Evolutionary conservation across 208 protist genomes (phyloP).

Genomic region (Acanthamoeba polyphaga): DNA sequence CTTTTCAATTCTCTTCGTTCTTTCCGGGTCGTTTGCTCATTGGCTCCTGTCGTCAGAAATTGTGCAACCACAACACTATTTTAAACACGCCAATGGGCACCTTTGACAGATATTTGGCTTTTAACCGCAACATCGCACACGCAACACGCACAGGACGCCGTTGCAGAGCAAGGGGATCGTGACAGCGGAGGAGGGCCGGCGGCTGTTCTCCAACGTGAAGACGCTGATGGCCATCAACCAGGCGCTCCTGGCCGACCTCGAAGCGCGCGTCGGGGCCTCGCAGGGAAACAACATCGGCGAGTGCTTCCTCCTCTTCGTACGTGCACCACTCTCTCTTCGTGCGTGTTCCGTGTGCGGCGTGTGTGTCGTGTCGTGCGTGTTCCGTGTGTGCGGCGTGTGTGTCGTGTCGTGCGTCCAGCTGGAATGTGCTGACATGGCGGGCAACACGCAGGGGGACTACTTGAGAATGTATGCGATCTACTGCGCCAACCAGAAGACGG

Average conservation of each 20-base stretch:
- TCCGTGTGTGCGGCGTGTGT: too few relatives aligned
- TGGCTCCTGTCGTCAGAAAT: too few relatives aligned
- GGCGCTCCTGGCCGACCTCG: slow-evolving; percentile 23
- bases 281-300: slow-evolving; percentile 39
- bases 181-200: not conserved
- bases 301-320: slow-evolving; percentile 55
- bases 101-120: too few relatives aligned
- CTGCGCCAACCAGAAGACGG: slow-evolving; percentile 40
- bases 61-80: too few relatives aligned
- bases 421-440: too few relatives aligned
- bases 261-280: not conserved
- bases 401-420: too few relatives aligned
- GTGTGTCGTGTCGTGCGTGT: too few relatives aligned
- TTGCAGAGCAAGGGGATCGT: not conserved
- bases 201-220: slow-evolving; percentile 56
- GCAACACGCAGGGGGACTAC: slow-evolving; percentile 3
- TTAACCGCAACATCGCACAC: too few relatives aligned
- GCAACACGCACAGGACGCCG: not conserved
- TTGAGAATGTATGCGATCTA: slow-evolving; percentile 57
- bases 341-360: too few relatives aligned
- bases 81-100: too few relatives aligned
- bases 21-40: too few relatives aligned
- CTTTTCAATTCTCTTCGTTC: too few relatives aligned
- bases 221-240: slow-evolving; percentile 35
- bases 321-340: not conserved